Evolutionary conservation across 441 rosid genomes (phyloP).

Genomic region (Bocquillonia castaneifolia): DNA sequence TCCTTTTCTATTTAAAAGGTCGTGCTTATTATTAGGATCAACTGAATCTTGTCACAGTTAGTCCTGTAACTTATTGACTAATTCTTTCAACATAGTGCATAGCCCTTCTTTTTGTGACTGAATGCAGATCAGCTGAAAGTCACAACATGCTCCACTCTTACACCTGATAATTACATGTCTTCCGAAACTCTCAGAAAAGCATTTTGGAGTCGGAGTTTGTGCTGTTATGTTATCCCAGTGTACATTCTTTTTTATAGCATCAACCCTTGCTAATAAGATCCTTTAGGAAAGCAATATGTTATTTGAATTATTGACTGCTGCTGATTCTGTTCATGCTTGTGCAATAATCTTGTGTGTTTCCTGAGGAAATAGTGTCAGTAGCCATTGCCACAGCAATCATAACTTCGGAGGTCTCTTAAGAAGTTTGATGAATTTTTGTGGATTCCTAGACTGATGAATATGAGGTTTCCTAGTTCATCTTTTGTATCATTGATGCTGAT

Average conservation of each 20-base stretch:
- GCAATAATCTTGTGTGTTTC: neutral
- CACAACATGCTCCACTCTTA: neutral
- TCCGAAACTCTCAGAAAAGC: neutral
- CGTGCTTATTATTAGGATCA: neutral
- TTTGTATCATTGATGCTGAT: neutral
- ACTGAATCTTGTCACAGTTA: no score
- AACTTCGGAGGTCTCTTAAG: neutral
- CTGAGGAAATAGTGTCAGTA: neutral
- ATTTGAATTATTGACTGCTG: neutral
- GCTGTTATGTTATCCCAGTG: neutral
- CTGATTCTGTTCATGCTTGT: neutral
- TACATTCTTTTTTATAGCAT: neutral
- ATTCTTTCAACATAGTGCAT: no score
- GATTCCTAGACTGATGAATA: neutral
- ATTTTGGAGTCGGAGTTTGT: neutral
- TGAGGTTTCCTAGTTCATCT: neutral
- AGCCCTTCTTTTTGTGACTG: neutral
- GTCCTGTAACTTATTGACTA: no score
- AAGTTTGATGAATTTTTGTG: neutral
- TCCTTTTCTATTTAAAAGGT: neutral
- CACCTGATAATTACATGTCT: neutral
- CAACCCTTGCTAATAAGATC: no score
- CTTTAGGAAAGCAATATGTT: no score
- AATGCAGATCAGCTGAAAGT: neutral
- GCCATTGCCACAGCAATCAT: neutral